Base-by-base conservation (phyloP, 2,329 filamentous ascomycete species). In the Trichophyton mentagrophytes region DNA sequence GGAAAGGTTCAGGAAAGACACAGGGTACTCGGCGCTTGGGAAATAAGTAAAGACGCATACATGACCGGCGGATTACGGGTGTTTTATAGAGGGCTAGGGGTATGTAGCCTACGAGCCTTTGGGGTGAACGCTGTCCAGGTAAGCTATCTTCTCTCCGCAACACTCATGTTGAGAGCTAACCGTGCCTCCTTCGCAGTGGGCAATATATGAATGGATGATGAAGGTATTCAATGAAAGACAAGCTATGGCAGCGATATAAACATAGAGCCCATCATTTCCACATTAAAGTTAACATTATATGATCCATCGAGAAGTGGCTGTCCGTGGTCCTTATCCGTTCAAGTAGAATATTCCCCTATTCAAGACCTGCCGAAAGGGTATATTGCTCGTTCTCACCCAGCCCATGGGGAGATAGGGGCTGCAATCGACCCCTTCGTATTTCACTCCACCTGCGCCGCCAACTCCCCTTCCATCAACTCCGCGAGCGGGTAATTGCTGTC, bases 161-260 rank as follows among this genome's bases (percentile, higher is more conserved):
- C 25, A 40, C 17, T 8, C 51, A 17, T 47, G 27, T 33, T n/a
- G 47, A 59, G 53, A 58, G 63, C 60, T 61, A 30, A 61, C 22
- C 59, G 36, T 30, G 9, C 5, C 3, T 51, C 11, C 36, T 57
- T 62, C 57, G n/a, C 80, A 90, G 76, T 97, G 91, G 91, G 87
- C 87, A 25, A 83, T 89, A 4, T 96, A 96, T 71, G 91, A 96
- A 75, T 90, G 87, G 85, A 82, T 89, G 68, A 92, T 96, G 87
- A 74, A 69, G 61, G 8, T 57, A 9, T 57, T 57, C 13, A 44
- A n/a, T 42, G 22, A 57, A 7, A 25, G 20, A 30, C 22, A 44
- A 25, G n/a, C 15, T 25, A 42, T 27, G 51, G 13, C 27, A 36
- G n/a, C 30, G 36, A 9, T 55, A 36, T 55, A n/a, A 15, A 36